A percentile compares a stretch with the other conserved stretches of the same genome.
Evolutionary conservation across 768 basidiomycete genomes (phyloP).

Genomic region (Tephrocybe sp.): DNA sequence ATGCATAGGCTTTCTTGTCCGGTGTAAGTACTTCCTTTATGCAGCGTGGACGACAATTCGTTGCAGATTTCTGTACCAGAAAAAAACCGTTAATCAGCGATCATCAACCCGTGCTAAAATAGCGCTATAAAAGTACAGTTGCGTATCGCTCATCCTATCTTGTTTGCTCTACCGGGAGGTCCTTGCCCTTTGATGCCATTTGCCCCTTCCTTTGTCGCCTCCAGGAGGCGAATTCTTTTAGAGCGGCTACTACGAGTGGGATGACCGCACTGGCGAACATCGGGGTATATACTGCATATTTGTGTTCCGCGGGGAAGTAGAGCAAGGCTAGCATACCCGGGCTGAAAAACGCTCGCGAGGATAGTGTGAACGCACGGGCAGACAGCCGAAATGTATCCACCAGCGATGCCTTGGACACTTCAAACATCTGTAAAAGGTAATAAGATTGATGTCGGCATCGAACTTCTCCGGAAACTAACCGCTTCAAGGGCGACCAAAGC

Average conservation of each 20-base stretch:
- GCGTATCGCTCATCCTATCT: not conserved
- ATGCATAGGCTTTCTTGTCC: no score
- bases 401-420: constrained; percentile 37
- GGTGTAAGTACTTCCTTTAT: no score
- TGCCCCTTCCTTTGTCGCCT: constrained; percentile 32
- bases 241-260: constrained; percentile 72
- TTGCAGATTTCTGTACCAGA: no score
- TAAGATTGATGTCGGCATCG: not conserved
- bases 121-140: no score
- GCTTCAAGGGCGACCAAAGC: constrained; percentile 73
- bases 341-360: constrained; percentile 92
- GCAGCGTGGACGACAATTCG: no score
- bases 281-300: constrained; percentile 94
- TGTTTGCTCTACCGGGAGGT: not conserved
- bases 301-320: constrained; percentile 98
- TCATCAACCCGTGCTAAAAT: no score
- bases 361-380: constrained; percentile 57
- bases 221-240: constrained; percentile 76
- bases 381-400: constrained; percentile 56
- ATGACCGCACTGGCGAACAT: constrained; percentile 90
- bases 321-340: constrained; percentile 94
- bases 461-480: constrained; percentile 40
- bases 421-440: constrained; percentile 35
- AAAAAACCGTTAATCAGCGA: no score
- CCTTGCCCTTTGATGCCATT: not conserved